A percentile compares a stretch with the other conserved stretches of the same genome.
Evolutionary conservation across 225 moss, liverwort and hornwort species (phyloP).

Genomic region (Marchantia paleacea): DNA sequence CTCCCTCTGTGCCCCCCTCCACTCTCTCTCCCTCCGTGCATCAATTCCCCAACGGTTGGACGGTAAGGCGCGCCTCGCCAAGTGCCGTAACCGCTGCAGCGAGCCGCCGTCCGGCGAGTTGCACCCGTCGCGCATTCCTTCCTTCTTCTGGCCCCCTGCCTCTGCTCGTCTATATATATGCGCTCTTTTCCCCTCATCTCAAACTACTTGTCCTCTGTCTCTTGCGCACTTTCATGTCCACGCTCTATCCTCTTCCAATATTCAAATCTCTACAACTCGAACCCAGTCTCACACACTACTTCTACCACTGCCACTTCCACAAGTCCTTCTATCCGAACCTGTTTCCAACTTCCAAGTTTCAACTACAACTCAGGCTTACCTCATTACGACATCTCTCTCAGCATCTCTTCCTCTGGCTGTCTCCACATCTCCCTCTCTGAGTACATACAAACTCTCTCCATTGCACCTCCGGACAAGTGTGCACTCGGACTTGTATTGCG

Average conservation of each 20-base stretch:
- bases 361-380: neutral
- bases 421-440: neutral
- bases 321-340: too few relatives aligned
- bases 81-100: slow-evolving; percentile 36
- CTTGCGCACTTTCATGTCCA: neutral
- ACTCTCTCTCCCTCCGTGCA: neutral
- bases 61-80: slow-evolving; percentile 20
- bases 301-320: too few relatives aligned
- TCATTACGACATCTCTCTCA: too few relatives aligned
- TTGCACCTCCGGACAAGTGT: neutral
- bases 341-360: neutral
- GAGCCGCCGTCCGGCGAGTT: slow-evolving; percentile 35
- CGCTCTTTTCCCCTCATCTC: slow-evolving; percentile 1
- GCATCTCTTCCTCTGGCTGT: too few relatives aligned
- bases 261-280: too few relatives aligned
- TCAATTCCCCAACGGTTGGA: slow-evolving; percentile 22
- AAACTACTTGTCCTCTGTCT: neutral
- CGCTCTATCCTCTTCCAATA: neutral
- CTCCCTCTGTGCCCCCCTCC: neutral
- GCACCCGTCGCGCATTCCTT: slow-evolving; percentile 23
- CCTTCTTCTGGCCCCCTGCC: neutral
- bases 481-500: neutral
- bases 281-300: too few relatives aligned
- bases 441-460: neutral
- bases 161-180: slow-evolving; percentile 19